Evolutionary conservation across 176 grass and related monocot genomes (phyloP), one percentile per base, ranked within the genome.

Genomic region (Oryza brachyantha): DNA sequence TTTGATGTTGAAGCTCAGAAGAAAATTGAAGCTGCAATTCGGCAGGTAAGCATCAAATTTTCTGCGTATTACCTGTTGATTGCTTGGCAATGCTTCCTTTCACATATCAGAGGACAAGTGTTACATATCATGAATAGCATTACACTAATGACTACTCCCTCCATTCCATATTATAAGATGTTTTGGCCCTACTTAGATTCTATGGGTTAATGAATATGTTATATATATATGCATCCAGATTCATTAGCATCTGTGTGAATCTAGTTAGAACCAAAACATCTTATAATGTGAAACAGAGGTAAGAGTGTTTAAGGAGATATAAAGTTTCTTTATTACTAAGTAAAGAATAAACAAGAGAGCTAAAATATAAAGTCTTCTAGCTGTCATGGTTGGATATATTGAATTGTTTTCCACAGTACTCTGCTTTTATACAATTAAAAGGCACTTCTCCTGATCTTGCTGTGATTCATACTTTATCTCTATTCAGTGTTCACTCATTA

Each of bases 11-110:
- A 98, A 81, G 81, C 92, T 78, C 96, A 98, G 81, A 98, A 72
- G 85, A 98, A 98, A 86, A 98, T 98, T 83, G 96, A 98, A 88
- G 96, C 96, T 67, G 87, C 96, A 78, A 98, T 98, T 81, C 87
- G 78, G 36, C 96, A 98, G 92, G 96, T 98, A 78, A 59, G 37
- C 43, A 62, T 75, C 70, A 8, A 19, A 69, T 78, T 86, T 88
- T 48, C 9, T 72, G 28, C 25, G 78, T 78, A 73, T 38, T n/a
- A 36, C 34, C 13, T 81, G 43, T 31, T 72, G 13, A 52, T 43
- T 0, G 5, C 14, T 43, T 75, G 4, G 13, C 43, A 54, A 54
- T 57, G 13, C 37, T 36, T 63, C 14, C 60, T 63, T 55, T 73
- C 46, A 24, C 39, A 43, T 73, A 12, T 79, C 31, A 74, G 10